Conservation (phyloP, 1,284 basidiomycete genomes). For the Tetrapyrgos nigripes region DNA sequence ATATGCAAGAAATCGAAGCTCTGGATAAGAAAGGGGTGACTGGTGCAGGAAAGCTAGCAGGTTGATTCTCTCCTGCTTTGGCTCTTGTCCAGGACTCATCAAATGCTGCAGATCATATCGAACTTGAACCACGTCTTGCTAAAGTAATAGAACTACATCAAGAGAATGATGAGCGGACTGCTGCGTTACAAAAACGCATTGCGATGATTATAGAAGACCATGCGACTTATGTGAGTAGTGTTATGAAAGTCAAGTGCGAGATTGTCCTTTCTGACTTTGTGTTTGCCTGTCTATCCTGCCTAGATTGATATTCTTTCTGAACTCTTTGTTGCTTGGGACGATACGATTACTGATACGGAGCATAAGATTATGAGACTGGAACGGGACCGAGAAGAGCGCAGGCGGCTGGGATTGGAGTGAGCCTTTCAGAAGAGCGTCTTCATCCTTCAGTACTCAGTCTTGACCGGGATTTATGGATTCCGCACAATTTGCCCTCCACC, state of each 20-base stretch:
- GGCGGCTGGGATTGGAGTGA: constrained; percentile 57
- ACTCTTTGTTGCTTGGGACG: constrained; percentile 83
- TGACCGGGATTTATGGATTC: no score
- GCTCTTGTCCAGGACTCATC: background rate
- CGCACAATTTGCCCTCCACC: no score
- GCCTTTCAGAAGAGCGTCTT: no score
- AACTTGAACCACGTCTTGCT: constrained; percentile 64
- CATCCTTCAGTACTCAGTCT: no score
- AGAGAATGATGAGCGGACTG: constrained; percentile 60
- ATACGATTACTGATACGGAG: constrained; percentile 68
- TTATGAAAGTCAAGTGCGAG: background rate
- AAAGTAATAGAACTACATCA: constrained; percentile 62
- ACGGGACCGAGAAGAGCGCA: constrained; percentile 60
- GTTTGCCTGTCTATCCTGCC: constrained; percentile 1
- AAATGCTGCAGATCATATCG: constrained; percentile 58
- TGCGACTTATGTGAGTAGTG: constrained; percentile 62
- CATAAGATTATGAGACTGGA: constrained; percentile 60
- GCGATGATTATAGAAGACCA: constrained; percentile 69
- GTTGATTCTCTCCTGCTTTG: constrained; percentile 42
- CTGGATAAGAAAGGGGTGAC: constrained; percentile 74
- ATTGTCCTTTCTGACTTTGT: background rate
- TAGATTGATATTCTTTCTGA: constrained; percentile 81
- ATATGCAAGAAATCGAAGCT: constrained; percentile 75
- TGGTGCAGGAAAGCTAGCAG: constrained; percentile 70
- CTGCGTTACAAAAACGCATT: constrained; percentile 67